Conservation (phyloP, 148 eudicot species). For the Vaccinium myrtillus region DNA sequence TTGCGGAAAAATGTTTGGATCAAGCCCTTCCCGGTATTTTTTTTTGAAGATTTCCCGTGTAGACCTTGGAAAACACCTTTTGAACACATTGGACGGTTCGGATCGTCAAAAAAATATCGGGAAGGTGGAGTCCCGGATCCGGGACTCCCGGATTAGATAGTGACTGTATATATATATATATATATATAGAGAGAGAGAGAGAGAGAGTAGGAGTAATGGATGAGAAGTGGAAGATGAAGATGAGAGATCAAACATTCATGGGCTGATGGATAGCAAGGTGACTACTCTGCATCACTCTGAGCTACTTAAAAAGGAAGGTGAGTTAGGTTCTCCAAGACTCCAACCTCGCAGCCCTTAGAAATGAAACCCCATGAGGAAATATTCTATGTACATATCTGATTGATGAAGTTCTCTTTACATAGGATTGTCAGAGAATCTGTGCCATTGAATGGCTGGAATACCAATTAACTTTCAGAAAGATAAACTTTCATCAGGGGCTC, state of each 20-base stretch:
- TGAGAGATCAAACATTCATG: neutral
- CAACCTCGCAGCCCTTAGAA: neutral
- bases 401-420: neutral
- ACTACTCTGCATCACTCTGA: neutral
- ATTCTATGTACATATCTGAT: neutral
- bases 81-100: too few relatives aligned
- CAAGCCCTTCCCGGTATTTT: too few relatives aligned
- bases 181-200: too few relatives aligned
- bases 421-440: neutral
- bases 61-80: too few relatives aligned
- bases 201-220: slow-evolving; percentile 1
- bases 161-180: too few relatives aligned
- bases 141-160: too few relatives aligned
- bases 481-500: neutral
- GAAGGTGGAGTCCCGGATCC: too few relatives aligned
- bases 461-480: neutral
- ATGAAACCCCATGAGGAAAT: neutral
- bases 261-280: neutral
- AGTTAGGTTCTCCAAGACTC: neutral
- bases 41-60: too few relatives aligned
- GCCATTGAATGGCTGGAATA: neutral
- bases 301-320: neutral
- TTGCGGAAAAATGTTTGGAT: too few relatives aligned
- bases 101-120: too few relatives aligned
- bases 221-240: neutral